phyloP scores from a whole-genome alignment of 306 rosid species.

The Citrullus amarus region DNA sequence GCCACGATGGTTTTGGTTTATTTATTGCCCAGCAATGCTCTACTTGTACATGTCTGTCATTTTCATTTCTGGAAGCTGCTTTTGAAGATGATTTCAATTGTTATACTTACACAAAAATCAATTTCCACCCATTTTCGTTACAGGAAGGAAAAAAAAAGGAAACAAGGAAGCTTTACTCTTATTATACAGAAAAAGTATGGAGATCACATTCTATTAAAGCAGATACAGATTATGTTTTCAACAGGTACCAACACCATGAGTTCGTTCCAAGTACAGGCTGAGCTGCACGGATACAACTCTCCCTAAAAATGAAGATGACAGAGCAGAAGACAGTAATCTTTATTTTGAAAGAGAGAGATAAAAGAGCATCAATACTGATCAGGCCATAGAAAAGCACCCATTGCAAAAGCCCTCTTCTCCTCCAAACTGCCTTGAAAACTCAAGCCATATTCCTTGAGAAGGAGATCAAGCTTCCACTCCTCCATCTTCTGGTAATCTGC shows the following conservation, averaged over 20 bases:
- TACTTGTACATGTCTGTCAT: background rate
- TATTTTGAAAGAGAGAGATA: background rate
- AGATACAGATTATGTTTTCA: background rate
- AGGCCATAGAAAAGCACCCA: slow-evolving; percentile 71
- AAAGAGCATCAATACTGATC: slow-evolving; percentile 25
- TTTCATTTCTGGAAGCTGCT: background rate
- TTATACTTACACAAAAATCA: background rate
- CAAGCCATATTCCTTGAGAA: slow-evolving; percentile 58
- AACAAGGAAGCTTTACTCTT: background rate
- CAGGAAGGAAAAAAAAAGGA: background rate
- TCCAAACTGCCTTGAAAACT: slow-evolving; percentile 25
- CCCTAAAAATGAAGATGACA: background rate
- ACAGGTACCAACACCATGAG: background rate
- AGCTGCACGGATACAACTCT: background rate
- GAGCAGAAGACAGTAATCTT: background rate
- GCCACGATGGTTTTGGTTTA: background rate
- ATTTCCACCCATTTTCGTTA: background rate
- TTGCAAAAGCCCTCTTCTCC: slow-evolving; percentile 53
- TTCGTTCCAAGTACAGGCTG: background rate
- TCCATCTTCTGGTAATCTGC: slow-evolving; percentile 63
- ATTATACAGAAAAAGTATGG: background rate
- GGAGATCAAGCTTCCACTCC: slow-evolving; percentile 59
- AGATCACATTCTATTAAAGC: background rate
- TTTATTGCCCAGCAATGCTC: background rate
- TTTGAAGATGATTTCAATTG: background rate